These are phyloP conservation scores for Austroboletus eburneus DNA, from an alignment of 768 basidiomycete species.

Conservation along the genomic window DNA sequence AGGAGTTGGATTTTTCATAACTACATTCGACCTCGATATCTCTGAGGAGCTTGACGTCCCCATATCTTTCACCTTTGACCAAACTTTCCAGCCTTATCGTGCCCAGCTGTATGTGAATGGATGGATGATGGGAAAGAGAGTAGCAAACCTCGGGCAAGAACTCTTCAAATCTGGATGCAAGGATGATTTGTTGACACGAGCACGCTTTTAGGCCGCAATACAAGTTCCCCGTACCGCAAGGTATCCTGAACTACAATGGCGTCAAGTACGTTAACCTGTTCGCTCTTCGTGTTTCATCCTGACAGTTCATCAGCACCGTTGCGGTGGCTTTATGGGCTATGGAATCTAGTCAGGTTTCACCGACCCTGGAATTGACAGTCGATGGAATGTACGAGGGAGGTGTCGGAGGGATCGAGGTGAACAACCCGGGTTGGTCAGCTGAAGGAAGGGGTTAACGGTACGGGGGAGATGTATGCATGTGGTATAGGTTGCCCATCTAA, in stretches of 20 bases:
- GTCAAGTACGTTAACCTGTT: constrained; percentile 45
- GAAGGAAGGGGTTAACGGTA: constrained; percentile 16
- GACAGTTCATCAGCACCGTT: constrained; percentile 39
- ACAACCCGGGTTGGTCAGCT: constrained; percentile 58
- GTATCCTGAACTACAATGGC: constrained; percentile 71
- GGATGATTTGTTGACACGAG: constrained; percentile 4
- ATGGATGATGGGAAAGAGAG: constrained; percentile 84
- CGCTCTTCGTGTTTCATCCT: not conserved
- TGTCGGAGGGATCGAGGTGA: constrained; percentile 48
- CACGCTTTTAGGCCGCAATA: constrained; percentile 54
- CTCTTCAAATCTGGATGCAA: not conserved
- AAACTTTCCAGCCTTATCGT: constrained; percentile 62
- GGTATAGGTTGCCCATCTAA: too few relatives aligned
- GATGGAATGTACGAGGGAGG: constrained; percentile 64
- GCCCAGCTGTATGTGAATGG: constrained; percentile 78
- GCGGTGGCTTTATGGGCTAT: constrained; percentile 70
- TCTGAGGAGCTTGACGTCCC: constrained; percentile 59
- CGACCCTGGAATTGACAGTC: constrained; percentile 49
- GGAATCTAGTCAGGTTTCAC: constrained; percentile 44
- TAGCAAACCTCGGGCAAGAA: constrained; percentile 64
- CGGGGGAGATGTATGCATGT: not conserved
- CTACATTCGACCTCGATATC: constrained; percentile 63
- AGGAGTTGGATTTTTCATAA: constrained; percentile 80
- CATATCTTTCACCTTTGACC: constrained; percentile 69
- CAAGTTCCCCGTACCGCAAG: constrained; percentile 81